Conservation (phyloP, 495 filamentous ascomycete species). For the Penicillium subrubescens region DNA sequence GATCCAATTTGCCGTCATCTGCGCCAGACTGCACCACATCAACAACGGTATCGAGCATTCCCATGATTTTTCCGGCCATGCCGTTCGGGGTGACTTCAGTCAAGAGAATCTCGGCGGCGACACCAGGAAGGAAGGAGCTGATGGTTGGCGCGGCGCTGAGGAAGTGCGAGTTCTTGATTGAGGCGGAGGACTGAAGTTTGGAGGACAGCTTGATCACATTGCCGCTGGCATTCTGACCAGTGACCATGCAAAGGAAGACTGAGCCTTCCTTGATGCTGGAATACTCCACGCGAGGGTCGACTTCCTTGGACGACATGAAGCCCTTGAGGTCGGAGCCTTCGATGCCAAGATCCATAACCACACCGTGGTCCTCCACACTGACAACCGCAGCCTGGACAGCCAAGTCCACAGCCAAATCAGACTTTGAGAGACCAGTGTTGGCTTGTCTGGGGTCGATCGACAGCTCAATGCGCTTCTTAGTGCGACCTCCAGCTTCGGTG, state of each 20-base stretch:
- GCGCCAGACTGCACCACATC: constrained; percentile 85
- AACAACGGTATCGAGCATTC: constrained; percentile 82
- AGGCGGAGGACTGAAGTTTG: constrained; percentile 63
- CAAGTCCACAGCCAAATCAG: constrained; percentile 68
- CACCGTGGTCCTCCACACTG: constrained; percentile 92
- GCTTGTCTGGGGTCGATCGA: constrained; percentile 73
- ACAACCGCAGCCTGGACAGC: constrained; percentile 84
- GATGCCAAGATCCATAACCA: constrained; percentile 89
- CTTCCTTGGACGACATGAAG: constrained; percentile 88
- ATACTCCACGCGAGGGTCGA: constrained; percentile 60
- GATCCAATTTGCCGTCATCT: constrained; percentile 61
- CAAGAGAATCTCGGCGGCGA: constrained; percentile 81
- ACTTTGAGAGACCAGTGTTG: constrained; percentile 70
- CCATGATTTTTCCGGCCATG: constrained; percentile 88
- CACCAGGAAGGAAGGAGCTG: constrained; percentile 86
- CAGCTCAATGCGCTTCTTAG: constrained; percentile 80
- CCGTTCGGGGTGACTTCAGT: constrained; percentile 64
- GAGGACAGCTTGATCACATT: constrained; percentile 87
- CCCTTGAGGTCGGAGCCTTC: constrained; percentile 66
- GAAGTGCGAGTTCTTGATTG: constrained; percentile 69
- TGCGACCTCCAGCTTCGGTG: constrained; percentile 63
- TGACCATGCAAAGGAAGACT: constrained; percentile 81
- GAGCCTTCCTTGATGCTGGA: constrained; percentile 72
- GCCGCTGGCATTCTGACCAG: constrained; percentile 71
- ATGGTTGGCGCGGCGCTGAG: constrained; percentile 80